Evolutionary conservation across 208 protist genomes (phyloP).

Genomic region (Leishmania lainsoni): DNA sequence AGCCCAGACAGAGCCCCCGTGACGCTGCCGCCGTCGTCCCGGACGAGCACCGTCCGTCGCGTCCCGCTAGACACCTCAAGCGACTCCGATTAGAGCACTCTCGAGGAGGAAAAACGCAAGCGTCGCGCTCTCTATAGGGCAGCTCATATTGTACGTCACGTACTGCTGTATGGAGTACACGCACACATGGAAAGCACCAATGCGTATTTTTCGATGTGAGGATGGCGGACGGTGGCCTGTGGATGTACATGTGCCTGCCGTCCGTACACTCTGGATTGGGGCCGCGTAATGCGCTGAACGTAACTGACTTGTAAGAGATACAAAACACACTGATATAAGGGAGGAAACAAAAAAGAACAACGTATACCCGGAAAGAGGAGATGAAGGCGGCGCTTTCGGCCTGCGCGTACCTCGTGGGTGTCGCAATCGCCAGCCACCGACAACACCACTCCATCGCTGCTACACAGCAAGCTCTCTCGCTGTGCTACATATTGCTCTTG

Average conservation of each 20-base stretch:
- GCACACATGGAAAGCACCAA: neutral
- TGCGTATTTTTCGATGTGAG: neutral
- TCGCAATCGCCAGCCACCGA: neutral
- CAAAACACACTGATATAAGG: neutral
- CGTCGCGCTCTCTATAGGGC: no score
- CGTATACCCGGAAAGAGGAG: neutral
- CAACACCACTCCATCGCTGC: neutral
- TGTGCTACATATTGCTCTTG: neutral
- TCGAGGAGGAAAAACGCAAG: neutral
- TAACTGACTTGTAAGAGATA: neutral
- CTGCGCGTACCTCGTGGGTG: neutral
- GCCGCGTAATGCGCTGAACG: neutral
- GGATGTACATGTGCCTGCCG: neutral
- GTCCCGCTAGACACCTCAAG: conserved; percentile 47
- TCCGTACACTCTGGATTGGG: neutral
- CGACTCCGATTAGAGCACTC: conserved; percentile 31
- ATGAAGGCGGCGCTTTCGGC: neutral
- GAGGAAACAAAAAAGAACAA: neutral
- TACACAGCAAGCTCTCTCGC: neutral
- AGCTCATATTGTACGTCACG: neutral
- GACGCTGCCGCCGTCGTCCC: conserved; percentile 33
- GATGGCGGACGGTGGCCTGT: neutral
- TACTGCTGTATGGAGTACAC: neutral
- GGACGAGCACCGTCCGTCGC: conserved; percentile 23
- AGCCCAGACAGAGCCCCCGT: conserved; percentile 25